Evolutionary conservation across 2,329 filamentous ascomycete species (phyloP).

Genomic region (Trichoderma oligosporum): DNA sequence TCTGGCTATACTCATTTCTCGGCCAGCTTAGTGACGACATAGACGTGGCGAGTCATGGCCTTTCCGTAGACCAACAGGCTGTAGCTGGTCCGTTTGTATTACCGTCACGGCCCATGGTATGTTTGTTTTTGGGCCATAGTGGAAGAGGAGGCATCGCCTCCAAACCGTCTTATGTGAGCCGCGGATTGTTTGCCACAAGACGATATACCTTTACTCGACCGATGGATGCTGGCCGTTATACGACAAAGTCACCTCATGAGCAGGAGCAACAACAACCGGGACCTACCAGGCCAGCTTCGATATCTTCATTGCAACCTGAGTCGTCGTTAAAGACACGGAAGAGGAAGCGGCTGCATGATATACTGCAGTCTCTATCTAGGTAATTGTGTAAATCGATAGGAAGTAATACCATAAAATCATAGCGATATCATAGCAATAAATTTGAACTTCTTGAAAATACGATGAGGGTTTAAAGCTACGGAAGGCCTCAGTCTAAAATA

Average conservation of each 20-base stretch:
- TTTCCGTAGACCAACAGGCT: constrained; percentile 28
- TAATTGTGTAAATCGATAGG: constrained; percentile 6
- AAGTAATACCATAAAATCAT: not conserved
- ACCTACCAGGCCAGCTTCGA: not conserved
- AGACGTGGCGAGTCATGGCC: constrained; percentile 30
- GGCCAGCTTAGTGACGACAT: constrained; percentile 37
- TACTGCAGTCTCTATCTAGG: constrained; percentile 31
- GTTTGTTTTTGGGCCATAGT: constrained; percentile 38
- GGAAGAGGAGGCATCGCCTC: constrained; percentile 34
- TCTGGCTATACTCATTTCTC: constrained; percentile 41
- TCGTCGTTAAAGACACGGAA: constrained; percentile 31
- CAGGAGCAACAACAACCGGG: not conserved
- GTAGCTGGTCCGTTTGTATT: constrained; percentile 37
- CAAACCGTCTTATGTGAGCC: constrained; percentile 36
- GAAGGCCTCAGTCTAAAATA: too few species aligned
- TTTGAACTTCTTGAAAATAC: too few species aligned
- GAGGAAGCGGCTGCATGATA: constrained; percentile 34
- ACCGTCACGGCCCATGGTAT: constrained; percentile 38
- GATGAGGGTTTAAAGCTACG: too few species aligned
- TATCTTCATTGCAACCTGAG: constrained; percentile 20
- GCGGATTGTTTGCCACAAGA: constrained; percentile 34
- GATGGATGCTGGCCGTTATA: not conserved
- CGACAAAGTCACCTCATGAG: not conserved
- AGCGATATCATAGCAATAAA: too few species aligned
- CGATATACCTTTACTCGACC: constrained; percentile 35